Evolutionary conservation across 768 basidiomycete genomes (phyloP).

Genomic region (Pisolithus tinctorius): DNA sequence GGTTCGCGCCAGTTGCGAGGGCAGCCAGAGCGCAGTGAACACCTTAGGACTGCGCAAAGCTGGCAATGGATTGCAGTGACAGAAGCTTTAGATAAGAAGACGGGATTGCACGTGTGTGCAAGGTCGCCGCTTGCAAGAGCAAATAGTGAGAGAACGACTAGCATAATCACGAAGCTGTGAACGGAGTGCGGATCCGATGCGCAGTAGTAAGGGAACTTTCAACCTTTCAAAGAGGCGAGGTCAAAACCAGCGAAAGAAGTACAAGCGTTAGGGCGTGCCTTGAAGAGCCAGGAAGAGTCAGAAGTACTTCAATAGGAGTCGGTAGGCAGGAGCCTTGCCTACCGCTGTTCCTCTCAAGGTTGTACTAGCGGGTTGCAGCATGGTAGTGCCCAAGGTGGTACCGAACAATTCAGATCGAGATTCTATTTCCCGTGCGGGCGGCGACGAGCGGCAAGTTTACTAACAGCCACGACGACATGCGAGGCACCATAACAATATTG

Average conservation of each 20-base stretch:
- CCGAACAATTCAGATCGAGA: conserved; percentile 1
- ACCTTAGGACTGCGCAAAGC: background rate
- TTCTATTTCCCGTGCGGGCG: conserved; percentile 1
- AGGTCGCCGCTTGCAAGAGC: background rate
- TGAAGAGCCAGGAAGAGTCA: conserved; percentile 1
- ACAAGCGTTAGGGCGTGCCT: background rate
- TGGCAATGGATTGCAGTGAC: background rate
- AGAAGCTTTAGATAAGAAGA: background rate
- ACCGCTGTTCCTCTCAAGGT: background rate
- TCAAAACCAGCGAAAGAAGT: background rate
- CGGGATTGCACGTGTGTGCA: conserved; percentile 3
- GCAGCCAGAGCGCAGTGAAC: background rate
- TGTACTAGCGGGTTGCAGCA: background rate
- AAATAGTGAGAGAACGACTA: background rate
- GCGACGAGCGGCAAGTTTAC: background rate
- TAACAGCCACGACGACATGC: background rate
- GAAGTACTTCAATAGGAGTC: background rate
- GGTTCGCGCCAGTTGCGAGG: background rate
- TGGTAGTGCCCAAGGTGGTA: background rate
- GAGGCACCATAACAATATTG: background rate
- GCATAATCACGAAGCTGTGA: background rate
- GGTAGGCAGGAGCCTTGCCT: background rate
- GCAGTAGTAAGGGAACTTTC: background rate
- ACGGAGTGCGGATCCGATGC: conserved; percentile 1
- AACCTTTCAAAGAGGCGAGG: background rate